phyloP scores from a whole-genome alignment of 768 basidiomycete genomes.

The Hysterangium stoloniferum region DNA sequence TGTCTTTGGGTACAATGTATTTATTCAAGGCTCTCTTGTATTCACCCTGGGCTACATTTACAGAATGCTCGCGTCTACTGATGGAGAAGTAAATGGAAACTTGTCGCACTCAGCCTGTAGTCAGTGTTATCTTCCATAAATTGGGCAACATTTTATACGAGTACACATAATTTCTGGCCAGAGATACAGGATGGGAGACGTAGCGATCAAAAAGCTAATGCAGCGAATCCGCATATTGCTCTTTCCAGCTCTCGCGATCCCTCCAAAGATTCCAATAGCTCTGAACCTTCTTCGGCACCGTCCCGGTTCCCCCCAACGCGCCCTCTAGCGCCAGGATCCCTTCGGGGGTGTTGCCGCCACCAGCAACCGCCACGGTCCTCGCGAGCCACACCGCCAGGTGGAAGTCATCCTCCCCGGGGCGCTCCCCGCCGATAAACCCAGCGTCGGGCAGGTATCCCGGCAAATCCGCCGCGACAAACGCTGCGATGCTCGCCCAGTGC shows the following conservation, averaged over 20 bases:
- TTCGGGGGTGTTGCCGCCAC: constrained; percentile 30
- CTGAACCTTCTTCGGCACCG: constrained; percentile 31
- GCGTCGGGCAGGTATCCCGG: constrained; percentile 32
- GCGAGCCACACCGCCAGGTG: constrained; percentile 48
- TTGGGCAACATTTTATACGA: no score
- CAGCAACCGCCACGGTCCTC: constrained; percentile 33
- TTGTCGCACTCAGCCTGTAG: no score
- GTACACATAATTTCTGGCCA: no score
- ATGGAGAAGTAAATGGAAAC: no score
- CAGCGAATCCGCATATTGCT: background rate
- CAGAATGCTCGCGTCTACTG: no score
- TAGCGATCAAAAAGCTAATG: no score
- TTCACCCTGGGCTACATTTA: no score
- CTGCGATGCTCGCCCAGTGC: constrained; percentile 32
- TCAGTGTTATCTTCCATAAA: no score
- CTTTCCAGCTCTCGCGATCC: constrained; percentile 36
- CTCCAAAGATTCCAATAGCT: constrained; percentile 40
- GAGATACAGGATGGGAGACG: no score
- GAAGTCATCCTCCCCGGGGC: constrained; percentile 47
- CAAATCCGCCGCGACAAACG: constrained; percentile 34
- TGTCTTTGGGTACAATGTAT: no score
- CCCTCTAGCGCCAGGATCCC: constrained; percentile 32
- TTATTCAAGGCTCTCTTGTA: no score
- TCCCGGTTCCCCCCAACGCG: constrained; percentile 25
- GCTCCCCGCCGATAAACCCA: constrained; percentile 40